Conservation (phyloP, 331 rosid species). For the Erythrophleum ivorense region DNA sequence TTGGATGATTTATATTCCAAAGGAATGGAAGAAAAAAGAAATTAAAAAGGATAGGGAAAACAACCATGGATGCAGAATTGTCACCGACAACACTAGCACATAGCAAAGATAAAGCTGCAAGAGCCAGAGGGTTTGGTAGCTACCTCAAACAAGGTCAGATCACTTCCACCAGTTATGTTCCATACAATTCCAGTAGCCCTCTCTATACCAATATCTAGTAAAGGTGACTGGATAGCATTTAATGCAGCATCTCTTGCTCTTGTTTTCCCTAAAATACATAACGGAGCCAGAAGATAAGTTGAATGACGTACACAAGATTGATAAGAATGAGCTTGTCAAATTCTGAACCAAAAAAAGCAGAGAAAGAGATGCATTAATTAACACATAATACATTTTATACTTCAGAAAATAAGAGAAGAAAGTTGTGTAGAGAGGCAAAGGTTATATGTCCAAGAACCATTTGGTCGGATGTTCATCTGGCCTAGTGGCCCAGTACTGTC, state of each 20-base stretch:
- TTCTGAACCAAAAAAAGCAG: slow-evolving; percentile 10
- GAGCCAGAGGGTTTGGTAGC: slow-evolving; percentile 34
- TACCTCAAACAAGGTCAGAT: slow-evolving; percentile 95
- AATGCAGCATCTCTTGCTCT: slow-evolving; percentile 99
- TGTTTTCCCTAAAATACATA: slow-evolving; percentile 75
- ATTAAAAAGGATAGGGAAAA: neutral
- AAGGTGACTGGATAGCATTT: slow-evolving; percentile 98
- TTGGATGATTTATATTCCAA: slow-evolving; percentile 33
- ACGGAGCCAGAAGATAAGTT: slow-evolving; percentile 37
- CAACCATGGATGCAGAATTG: neutral
- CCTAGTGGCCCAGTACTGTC: too few relatives aligned
- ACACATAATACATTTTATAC: neutral
- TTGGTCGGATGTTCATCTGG: neutral
- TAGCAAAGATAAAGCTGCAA: slow-evolving; percentile 16
- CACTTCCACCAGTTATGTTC: slow-evolving; percentile 98
- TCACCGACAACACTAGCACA: slow-evolving; percentile 1
- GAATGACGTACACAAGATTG: slow-evolving; percentile 1
- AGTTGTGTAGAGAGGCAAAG: neutral
- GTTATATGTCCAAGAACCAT: neutral
- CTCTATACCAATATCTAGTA: slow-evolving; percentile 96
- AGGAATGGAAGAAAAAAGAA: neutral
- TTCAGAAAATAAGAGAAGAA: slow-evolving; percentile 22
- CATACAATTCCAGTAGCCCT: slow-evolving; percentile 99
- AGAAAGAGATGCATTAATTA: neutral
- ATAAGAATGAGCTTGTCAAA: slow-evolving; percentile 27